phyloP scores from a whole-genome alignment of 768 basidiomycete species.

The Termitomyces sp. region DNA sequence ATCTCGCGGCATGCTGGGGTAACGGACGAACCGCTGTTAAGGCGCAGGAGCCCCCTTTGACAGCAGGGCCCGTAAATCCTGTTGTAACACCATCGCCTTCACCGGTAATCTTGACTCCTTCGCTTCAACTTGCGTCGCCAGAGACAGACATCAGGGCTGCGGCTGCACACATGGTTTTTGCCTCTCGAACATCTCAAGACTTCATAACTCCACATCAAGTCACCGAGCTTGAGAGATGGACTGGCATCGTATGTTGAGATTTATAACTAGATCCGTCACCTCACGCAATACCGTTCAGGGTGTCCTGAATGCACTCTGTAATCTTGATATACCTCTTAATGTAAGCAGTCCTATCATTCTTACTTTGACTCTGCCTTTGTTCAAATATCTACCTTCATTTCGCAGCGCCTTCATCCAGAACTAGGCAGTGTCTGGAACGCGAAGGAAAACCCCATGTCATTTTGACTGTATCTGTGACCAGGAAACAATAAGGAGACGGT shows the following conservation, averaged over 20 bases:
- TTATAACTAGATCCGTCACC: conserved; percentile 1
- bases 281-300: conserved; percentile 26
- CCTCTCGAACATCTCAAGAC: conserved; percentile 63
- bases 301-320: conserved; percentile 51
- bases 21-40: conserved; percentile 22
- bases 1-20: conserved; percentile 70
- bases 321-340: conserved; percentile 41
- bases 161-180: conserved; percentile 78
- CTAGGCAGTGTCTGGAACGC: conserved; percentile 54
- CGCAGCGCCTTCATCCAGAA: conserved; percentile 48
- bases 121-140: conserved; percentile 17
- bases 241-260: conserved; percentile 34
- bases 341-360: conserved; percentile 31
- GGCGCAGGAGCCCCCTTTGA: conserved; percentile 34
- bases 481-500: not conserved
- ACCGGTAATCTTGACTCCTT: conserved; percentile 9
- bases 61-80: conserved; percentile 38
- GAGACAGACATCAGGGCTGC: conserved; percentile 61
- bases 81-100: conserved; percentile 25
- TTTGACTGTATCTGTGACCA: not conserved
- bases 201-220: conserved; percentile 74
- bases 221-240: conserved; percentile 54
- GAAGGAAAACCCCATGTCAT: not conserved
- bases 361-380: not conserved
- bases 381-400: not conserved